Percentiles rank a stretch among this genome's conserved stretches.
Evolutionary conservation across 2,329 filamentous ascomycete genomes (phyloP).

Genomic region (Cordyceps militaris): DNA sequence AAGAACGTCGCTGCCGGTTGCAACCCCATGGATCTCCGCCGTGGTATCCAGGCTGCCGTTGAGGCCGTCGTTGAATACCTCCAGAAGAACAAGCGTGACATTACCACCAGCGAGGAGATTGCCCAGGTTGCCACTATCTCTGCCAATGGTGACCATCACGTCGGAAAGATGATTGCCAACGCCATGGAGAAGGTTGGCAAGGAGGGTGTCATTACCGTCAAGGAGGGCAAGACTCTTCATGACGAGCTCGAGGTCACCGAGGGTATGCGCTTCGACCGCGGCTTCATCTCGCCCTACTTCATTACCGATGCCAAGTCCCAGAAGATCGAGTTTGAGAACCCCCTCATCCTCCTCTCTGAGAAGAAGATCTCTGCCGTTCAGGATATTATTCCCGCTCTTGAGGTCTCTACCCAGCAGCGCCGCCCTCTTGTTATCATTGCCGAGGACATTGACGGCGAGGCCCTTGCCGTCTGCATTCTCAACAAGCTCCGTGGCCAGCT

Average conservation of each 20-base stretch:
- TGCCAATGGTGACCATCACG: slow-evolving; percentile 92
- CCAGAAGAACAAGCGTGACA: slow-evolving; percentile 93
- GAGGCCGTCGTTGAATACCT: slow-evolving; percentile 92
- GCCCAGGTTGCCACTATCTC: slow-evolving; percentile 97
- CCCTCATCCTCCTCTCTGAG: slow-evolving; percentile 94
- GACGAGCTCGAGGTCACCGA: slow-evolving; percentile 98
- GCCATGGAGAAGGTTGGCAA: slow-evolving; percentile 99
- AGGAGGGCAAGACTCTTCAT: slow-evolving; percentile 97
- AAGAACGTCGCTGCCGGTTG: slow-evolving; percentile 99
- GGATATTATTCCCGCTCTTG: slow-evolving; percentile 96
- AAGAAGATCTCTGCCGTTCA: slow-evolving; percentile 99
- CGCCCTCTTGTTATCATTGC: slow-evolving; percentile 97
- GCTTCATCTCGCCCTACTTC: slow-evolving; percentile 98
- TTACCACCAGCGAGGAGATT: slow-evolving; percentile 95
- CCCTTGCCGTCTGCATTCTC: slow-evolving; percentile 95
- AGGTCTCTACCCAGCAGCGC: slow-evolving; percentile 91
- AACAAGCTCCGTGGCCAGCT: slow-evolving; percentile 99
- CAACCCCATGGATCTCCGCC: slow-evolving; percentile 98
- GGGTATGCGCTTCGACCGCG: slow-evolving; percentile 99
- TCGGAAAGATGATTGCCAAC: slow-evolving; percentile 91
- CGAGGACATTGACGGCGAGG: slow-evolving; percentile 98
- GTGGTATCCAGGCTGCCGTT: slow-evolving; percentile 94
- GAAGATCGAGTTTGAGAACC: slow-evolving; percentile 99
- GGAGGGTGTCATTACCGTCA: slow-evolving; percentile 99
- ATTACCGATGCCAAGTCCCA: slow-evolving; percentile 98